These are phyloP conservation scores for Ogataea salicorniae DNA, from an alignment of 805 yeast genomes.

Conservation along the genomic window DNA sequence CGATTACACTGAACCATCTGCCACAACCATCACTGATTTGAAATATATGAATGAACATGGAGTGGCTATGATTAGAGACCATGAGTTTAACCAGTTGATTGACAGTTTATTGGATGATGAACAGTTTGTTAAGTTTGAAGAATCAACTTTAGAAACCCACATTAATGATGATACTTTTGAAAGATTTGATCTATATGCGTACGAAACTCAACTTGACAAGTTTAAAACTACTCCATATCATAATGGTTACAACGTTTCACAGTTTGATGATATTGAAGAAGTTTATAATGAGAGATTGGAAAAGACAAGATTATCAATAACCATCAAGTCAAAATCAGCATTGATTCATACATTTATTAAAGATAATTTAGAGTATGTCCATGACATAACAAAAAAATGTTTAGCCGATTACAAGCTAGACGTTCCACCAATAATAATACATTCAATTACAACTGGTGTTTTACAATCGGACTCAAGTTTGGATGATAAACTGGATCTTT, in stretches of 20 bases:
- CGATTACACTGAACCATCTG: not conserved
- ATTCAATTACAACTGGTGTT: slow-evolving; percentile 23
- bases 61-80: not conserved
- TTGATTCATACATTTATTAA: slow-evolving; percentile 15
- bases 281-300: slow-evolving; percentile 9
- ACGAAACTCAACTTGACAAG: not conserved
- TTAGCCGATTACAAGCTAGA: slow-evolving; percentile 19
- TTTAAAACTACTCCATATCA: no score
- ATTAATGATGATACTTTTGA: slow-evolving; percentile 1
- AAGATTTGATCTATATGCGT: not conserved
- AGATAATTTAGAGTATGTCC: slow-evolving; percentile 11
- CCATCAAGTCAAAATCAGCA: slow-evolving; percentile 16
- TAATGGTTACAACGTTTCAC: no score
- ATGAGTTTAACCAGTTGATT: not conserved
- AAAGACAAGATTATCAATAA: slow-evolving; percentile 7
- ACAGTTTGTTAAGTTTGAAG: slow-evolving; percentile 1
- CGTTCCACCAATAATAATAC: slow-evolving; percentile 22
- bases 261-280: not conserved
- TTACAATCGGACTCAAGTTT: slow-evolving; percentile 10
- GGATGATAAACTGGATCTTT: slow-evolving; percentile 15
- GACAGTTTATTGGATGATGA: not conserved
- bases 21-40: not conserved
- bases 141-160: not conserved
- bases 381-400: slow-evolving; percentile 11
- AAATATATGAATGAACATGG: not conserved